These are phyloP conservation scores for Saccharata proteae DNA, from an alignment of 2,329 filamentous ascomycete species.

Conservation along the genomic window DNA sequence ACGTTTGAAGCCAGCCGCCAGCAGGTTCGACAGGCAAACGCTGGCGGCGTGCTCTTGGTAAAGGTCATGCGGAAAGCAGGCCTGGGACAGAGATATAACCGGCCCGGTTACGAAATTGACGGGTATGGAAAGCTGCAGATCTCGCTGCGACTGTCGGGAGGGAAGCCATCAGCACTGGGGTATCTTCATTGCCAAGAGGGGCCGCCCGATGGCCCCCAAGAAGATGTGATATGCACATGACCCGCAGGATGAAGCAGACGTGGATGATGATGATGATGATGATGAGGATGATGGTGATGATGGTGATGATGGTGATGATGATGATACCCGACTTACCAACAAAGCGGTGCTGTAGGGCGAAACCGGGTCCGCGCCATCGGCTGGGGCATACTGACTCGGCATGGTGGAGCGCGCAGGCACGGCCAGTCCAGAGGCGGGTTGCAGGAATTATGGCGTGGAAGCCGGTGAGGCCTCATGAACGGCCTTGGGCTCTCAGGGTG, in stretches of 20 bases:
- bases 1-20: slow-evolving; percentile 46
- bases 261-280: background rate
- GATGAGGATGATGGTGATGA: slow-evolving; percentile 2
- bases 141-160: slow-evolving; percentile 43
- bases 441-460: too few species aligned
- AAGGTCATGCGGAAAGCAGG: slow-evolving; percentile 44
- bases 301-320: background rate
- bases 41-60: slow-evolving; percentile 41
- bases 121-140: slow-evolving; percentile 46
- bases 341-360: slow-evolving; percentile 12
- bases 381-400: slow-evolving; percentile 11
- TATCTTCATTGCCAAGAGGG: too few species aligned
- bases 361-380: slow-evolving; percentile 8
- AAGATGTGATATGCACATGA: too few species aligned
- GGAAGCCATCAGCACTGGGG: background rate
- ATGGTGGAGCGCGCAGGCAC: too few species aligned
- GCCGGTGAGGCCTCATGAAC: too few species aligned
- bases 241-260: too few species aligned
- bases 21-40: slow-evolving; percentile 50
- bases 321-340: slow-evolving; percentile 11
- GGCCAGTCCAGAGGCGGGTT: background rate
- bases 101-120: slow-evolving; percentile 50
- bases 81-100: slow-evolving; percentile 43
- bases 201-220: too few species aligned
- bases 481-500: too few species aligned